These are phyloP conservation scores for Trichosporon ovoides DNA, from an alignment of 1,284 basidiomycete species.

Conservation along the genomic window DNA sequence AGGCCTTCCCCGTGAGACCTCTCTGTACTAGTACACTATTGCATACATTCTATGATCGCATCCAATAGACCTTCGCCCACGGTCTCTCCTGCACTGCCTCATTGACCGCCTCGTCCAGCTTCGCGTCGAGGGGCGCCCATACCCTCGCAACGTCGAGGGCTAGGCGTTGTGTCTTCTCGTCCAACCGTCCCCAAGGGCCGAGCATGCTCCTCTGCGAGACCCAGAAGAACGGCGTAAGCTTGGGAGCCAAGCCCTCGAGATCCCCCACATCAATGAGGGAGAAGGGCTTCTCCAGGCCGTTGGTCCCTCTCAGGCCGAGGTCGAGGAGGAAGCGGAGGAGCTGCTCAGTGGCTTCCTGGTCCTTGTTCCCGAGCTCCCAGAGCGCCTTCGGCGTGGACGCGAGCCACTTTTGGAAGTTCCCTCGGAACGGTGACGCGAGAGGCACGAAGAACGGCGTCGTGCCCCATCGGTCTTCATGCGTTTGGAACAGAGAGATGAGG, in stretches of 20 bases:
- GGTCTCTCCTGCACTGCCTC: slow-evolving; percentile 5
- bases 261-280: slow-evolving; percentile 51
- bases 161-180: slow-evolving; percentile 48
- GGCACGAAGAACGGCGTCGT: slow-evolving; percentile 41
- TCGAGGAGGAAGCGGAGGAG: slow-evolving; percentile 33
- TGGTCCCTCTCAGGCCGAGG: slow-evolving; percentile 26
- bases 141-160: slow-evolving; percentile 53
- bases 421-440: slow-evolving; percentile 22
- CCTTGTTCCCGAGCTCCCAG: slow-evolving; percentile 70
- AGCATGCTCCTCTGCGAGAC: slow-evolving; percentile 47
- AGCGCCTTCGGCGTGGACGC: slow-evolving; percentile 69
- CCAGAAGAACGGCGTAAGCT: slow-evolving; percentile 67
- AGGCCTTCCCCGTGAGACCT: neutral
- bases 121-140: slow-evolving; percentile 30
- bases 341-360: slow-evolving; percentile 59
- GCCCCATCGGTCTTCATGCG: slow-evolving; percentile 49
- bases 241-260: slow-evolving; percentile 29
- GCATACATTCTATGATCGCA: neutral
- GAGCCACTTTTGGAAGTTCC: slow-evolving; percentile 37
- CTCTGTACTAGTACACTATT: neutral
- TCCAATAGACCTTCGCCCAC: slow-evolving; percentile 18
- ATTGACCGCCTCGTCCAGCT: slow-evolving; percentile 10
- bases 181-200: slow-evolving; percentile 69
- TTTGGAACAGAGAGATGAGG: slow-evolving; percentile 61
- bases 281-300: slow-evolving; percentile 41